Percentiles rank a stretch among this genome's conserved stretches.
Conservation (phyloP, 2,329 filamentous ascomycete genomes). For the Ophiostoma tasmaniense region DNA sequence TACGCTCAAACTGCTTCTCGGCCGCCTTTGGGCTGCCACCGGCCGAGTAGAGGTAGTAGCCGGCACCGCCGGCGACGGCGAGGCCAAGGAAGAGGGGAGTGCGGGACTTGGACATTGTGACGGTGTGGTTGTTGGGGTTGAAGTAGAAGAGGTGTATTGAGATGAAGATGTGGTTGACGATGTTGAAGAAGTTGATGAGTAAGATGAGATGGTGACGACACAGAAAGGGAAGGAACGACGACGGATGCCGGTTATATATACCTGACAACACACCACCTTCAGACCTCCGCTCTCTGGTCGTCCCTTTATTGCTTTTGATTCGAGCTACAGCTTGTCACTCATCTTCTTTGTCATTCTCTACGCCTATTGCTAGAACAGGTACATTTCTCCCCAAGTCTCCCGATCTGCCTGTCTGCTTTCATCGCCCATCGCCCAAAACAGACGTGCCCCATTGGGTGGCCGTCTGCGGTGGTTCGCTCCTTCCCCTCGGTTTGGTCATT, state of each 20-base stretch:
- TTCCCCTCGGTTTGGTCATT: conserved; percentile 7
- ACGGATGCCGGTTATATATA: not conserved
- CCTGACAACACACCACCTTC: not conserved
- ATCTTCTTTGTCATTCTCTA: not conserved
- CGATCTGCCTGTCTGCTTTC: not conserved
- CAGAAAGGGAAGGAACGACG: not conserved
- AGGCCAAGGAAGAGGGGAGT: conserved; percentile 48
- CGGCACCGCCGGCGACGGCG: conserved; percentile 57
- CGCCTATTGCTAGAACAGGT: not conserved
- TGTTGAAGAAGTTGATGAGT: not conserved
- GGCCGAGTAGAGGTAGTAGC: conserved; percentile 86
- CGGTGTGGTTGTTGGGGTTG: not conserved
- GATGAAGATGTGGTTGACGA: not conserved
- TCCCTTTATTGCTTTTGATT: not conserved
- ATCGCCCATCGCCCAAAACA: conserved; percentile 7
- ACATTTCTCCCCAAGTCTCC: conserved; percentile 10
- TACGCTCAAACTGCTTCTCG: conserved; percentile 82
- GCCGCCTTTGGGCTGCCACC: conserved; percentile 74
- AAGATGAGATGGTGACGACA: not conserved
- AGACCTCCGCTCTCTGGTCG: not conserved
- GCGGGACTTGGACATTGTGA: conserved; percentile 31
- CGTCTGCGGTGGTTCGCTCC: not conserved
- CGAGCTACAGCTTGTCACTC: not conserved
- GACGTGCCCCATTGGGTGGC: conserved; percentile 9
- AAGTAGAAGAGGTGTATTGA: not conserved